Evolutionary conservation across 2,329 filamentous ascomycete species (phyloP).

Genomic region (Trichoderma sp.): DNA sequence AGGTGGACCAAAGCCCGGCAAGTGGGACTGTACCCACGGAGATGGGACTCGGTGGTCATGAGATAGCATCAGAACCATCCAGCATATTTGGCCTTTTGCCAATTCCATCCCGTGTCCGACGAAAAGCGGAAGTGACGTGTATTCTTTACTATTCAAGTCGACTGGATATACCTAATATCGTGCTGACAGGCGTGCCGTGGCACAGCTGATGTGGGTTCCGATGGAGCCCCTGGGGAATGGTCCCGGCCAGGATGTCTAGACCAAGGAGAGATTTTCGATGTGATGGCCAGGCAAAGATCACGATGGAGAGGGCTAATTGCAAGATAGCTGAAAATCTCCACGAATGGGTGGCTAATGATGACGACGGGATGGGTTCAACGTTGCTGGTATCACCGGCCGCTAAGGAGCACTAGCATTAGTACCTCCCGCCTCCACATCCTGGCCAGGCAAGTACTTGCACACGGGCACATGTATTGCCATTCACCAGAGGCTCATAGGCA

Average conservation of each 20-base stretch:
- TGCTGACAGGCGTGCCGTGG: conserved; percentile 1
- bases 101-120: background rate
- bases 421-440: background rate
- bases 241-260: background rate
- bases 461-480: background rate
- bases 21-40: conserved; percentile 3
- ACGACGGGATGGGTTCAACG: too few relatives aligned
- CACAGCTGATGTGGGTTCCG: background rate
- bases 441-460: background rate
- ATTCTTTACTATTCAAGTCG: background rate
- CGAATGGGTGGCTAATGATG: background rate
- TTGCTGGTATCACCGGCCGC: background rate
- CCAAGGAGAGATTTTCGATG: background rate
- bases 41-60: background rate
- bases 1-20: background rate
- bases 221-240: background rate
- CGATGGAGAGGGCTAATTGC: background rate
- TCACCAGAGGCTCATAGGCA: background rate
- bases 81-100: background rate
- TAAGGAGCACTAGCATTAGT: background rate
- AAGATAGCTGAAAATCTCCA: background rate
- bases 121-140: conserved; percentile 23
- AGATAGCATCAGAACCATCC: background rate
- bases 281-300: background rate
- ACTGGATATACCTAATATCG: background rate